phyloP scores from a whole-genome alignment of 108 stramenopile species.

The Skeletonema potamos region DNA sequence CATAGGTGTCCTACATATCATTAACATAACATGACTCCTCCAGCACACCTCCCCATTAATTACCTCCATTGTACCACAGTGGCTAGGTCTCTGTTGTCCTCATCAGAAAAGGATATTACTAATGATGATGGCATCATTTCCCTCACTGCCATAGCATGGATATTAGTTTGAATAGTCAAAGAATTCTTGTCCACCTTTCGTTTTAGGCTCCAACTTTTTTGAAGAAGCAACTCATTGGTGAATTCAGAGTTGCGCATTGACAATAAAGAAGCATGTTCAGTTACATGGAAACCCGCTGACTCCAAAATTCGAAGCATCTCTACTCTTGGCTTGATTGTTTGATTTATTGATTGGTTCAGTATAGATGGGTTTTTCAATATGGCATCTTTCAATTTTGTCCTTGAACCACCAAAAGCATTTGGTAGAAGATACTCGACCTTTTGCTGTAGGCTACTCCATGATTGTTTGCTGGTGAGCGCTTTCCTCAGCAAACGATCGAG shows the following conservation, averaged over 20 bases:
- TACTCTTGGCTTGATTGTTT: constrained; percentile 14
- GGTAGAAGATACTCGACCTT: constrained; percentile 27
- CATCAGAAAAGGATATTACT: constrained; percentile 16
- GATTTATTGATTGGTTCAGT: constrained; percentile 14
- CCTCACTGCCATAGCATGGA: not conserved
- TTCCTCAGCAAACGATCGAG: constrained; percentile 9
- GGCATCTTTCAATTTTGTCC: constrained; percentile 12
- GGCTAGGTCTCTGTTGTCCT: constrained; percentile 27
- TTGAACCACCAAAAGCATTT: constrained; percentile 19
- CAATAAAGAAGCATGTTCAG: constrained; percentile 17
- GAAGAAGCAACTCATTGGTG: constrained; percentile 17
- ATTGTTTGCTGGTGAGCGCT: not conserved
- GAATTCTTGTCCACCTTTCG: not conserved
- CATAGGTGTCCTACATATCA: not conserved
- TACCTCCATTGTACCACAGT: constrained; percentile 34
- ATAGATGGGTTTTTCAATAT: constrained; percentile 13
- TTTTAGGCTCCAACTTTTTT: constrained; percentile 19
- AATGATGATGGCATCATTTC: constrained; percentile 9
- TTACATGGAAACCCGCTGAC: constrained; percentile 21
- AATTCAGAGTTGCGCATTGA: constrained; percentile 2
- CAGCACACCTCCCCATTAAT: not conserved
- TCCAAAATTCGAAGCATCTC: constrained; percentile 10
- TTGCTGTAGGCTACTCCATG: not conserved
- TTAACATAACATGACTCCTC: not conserved
- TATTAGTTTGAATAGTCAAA: not conserved